phyloP scores from a whole-genome alignment of 73 alveolate genomes.

The Blepharisma japonicum region DNA sequence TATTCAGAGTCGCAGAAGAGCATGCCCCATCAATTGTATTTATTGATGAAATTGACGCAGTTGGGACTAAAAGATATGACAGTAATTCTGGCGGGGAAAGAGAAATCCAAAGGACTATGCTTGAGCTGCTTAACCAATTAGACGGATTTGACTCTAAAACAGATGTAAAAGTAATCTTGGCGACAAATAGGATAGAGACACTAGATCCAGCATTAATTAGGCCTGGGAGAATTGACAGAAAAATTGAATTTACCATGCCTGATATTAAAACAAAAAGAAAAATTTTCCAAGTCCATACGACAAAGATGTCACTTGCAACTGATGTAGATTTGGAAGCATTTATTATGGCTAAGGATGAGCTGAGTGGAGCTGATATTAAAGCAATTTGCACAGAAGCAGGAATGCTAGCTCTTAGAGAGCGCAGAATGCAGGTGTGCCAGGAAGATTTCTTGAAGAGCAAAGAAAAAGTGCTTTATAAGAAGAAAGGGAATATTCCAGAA shows the following conservation, averaged over 20 bases:
- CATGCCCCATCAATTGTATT: constrained; percentile 81
- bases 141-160: constrained; percentile 99
- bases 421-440: constrained; percentile 92
- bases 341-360: constrained; percentile 90
- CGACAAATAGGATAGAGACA: constrained; percentile 99
- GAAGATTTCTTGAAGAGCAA: constrained; percentile 99
- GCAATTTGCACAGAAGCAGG: constrained; percentile 98
- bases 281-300: constrained; percentile 94
- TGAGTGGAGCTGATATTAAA: constrained; percentile 99
- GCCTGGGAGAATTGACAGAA: constrained; percentile 99
- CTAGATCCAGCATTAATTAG: constrained; percentile 99
- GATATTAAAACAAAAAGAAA: constrained; percentile 91
- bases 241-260: constrained; percentile 98
- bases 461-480: constrained; percentile 97
- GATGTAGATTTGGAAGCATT: constrained; percentile 91
- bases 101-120: constrained; percentile 98
- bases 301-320: constrained; percentile 95
- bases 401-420: constrained; percentile 99
- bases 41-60: constrained; percentile 89
- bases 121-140: constrained; percentile 96
- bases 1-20: constrained; percentile 72
- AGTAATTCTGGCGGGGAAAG: constrained; percentile 97
- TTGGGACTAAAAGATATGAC: constrained; percentile 76
- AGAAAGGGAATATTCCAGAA: constrained; percentile 98
- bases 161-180: constrained; percentile 98